A percentile compares a stretch with the other conserved stretches of the same genome.
Conservation (phyloP, 2,329 filamentous ascomycete species). For the Nannizziopsis arthrosporioides region DNA sequence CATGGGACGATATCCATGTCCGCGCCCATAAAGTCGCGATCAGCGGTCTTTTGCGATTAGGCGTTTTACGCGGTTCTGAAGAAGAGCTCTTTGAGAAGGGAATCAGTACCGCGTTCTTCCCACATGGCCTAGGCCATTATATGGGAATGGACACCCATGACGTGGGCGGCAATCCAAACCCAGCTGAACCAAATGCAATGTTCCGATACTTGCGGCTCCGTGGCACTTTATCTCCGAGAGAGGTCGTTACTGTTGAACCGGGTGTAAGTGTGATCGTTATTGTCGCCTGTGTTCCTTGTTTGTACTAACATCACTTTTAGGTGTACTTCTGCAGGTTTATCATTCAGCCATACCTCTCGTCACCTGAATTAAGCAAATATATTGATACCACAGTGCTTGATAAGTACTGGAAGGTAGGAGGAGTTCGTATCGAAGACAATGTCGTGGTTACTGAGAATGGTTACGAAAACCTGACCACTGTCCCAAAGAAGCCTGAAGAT, state of each 20-base stretch:
- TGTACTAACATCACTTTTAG: constrained; percentile 26
- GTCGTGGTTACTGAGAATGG: constrained; percentile 67
- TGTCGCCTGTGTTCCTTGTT: background rate
- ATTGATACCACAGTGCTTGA: constrained; percentile 64
- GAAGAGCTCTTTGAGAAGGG: constrained; percentile 63
- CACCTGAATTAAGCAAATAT: constrained; percentile 60
- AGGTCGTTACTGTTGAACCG: constrained; percentile 89
- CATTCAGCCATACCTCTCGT: constrained; percentile 64
- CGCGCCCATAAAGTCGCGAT: constrained; percentile 62
- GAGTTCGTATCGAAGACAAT: constrained; percentile 87
- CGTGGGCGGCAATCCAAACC: constrained; percentile 60
- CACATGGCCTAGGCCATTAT: constrained; percentile 83
- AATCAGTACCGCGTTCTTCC: constrained; percentile 83
- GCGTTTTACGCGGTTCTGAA: constrained; percentile 54
- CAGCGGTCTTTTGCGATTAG: constrained; percentile 56
- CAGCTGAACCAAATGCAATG: constrained; percentile 66
- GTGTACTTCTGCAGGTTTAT: constrained; percentile 90
- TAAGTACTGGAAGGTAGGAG: constrained; percentile 78
- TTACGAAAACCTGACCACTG: constrained; percentile 70
- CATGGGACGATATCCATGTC: constrained; percentile 61
- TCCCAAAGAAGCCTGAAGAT: constrained; percentile 60
- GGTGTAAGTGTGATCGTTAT: constrained; percentile 46
- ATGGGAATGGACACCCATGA: constrained; percentile 90
- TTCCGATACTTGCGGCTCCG: constrained; percentile 79
- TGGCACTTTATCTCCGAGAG: constrained; percentile 60